Base-by-base conservation (phyloP, 169 alveolate species). In the Besnoitia besnoiti region DNA sequence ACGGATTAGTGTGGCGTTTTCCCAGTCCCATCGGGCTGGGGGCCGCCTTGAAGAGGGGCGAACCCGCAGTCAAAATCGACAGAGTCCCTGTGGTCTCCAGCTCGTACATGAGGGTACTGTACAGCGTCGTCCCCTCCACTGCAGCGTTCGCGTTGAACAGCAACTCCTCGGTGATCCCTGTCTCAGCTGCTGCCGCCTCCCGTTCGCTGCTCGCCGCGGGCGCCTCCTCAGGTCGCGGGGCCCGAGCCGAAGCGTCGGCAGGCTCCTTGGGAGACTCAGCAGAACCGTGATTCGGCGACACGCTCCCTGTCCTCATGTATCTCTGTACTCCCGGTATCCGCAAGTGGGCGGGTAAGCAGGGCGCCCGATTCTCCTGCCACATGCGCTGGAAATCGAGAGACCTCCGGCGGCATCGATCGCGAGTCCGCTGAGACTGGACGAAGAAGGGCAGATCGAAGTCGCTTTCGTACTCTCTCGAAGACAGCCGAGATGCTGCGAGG, bases 101-200 rank as follows among this genome's bases (percentile, higher is more conserved):
- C 30, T 55, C 30, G 30, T n/a, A 55, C 67, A 55, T 19, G 30
- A 55, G 67, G 24, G 12, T 55, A n/a, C 24, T 55, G 67, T 55
- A 55, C 12, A 55, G 67, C 67, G 67, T 55, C n/a, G 67, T 55
- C 30, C 67, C 67, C 30, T 55, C 67, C 33, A 55, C 67, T 55
- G 67, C 67, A n/a, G 67, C 67, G 67, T 55, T 55, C 30, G 67
- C 67, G 67, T 55, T 55, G 67, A 55, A 55, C 12, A 55, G 67
- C n/a, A 55, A 19, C 27, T 55, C 33, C 67, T 55, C 67, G 33
- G 67, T 55, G 27, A 55, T 19, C 27, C 24, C 67, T 1, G 12
- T 19, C 67, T 55, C 67, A 21, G 24, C 67, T 21, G 24, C 12
- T n/a, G 67, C 7, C 24, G 16, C 59, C 67, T 55, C n/a, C 30